Conservation (phyloP, 202 grass and related monocot genomes). For the Eragrostis tef region DNA sequence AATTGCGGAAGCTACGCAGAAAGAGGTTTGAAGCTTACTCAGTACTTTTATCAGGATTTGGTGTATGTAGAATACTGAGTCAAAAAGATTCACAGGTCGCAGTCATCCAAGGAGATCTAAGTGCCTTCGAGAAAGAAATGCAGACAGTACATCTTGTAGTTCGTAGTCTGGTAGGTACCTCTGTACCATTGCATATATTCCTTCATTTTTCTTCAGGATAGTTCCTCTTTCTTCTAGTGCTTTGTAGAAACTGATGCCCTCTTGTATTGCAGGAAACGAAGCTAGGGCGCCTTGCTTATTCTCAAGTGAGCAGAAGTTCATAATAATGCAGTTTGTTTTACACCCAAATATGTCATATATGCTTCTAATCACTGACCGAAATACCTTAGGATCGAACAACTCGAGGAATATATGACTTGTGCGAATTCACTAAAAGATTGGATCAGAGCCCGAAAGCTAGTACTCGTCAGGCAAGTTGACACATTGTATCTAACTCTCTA, state of each 20-base stretch:
- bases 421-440: slow-evolving; percentile 74
- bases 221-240: slow-evolving; percentile 14
- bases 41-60: slow-evolving; percentile 31
- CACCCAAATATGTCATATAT: slow-evolving; percentile 11
- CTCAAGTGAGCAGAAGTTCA: slow-evolving; percentile 63
- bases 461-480: slow-evolving; percentile 57
- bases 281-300: slow-evolving; percentile 69
- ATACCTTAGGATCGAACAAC: slow-evolving; percentile 71
- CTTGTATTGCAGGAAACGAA: slow-evolving; percentile 79
- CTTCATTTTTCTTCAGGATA: slow-evolving; percentile 27
- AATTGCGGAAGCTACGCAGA: slow-evolving; percentile 64
- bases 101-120: slow-evolving; percentile 75
- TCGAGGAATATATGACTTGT: slow-evolving; percentile 80
- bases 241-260: slow-evolving; percentile 49
- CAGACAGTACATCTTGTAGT: slow-evolving; percentile 87
- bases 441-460: slow-evolving; percentile 65
- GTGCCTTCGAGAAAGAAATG: slow-evolving; percentile 72
- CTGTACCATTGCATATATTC: slow-evolving; percentile 29
- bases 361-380: slow-evolving; percentile 35
- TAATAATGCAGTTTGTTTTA: slow-evolving; percentile 29
- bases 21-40: slow-evolving; percentile 62
- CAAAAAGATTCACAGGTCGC: slow-evolving; percentile 58
- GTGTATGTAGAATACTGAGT: slow-evolving; percentile 33
- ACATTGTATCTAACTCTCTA: slow-evolving; percentile 9
- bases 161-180: slow-evolving; percentile 73